These are phyloP conservation scores for Mallotus japonicus DNA, from an alignment of 441 rosid genomes.

Conservation along the genomic window DNA sequence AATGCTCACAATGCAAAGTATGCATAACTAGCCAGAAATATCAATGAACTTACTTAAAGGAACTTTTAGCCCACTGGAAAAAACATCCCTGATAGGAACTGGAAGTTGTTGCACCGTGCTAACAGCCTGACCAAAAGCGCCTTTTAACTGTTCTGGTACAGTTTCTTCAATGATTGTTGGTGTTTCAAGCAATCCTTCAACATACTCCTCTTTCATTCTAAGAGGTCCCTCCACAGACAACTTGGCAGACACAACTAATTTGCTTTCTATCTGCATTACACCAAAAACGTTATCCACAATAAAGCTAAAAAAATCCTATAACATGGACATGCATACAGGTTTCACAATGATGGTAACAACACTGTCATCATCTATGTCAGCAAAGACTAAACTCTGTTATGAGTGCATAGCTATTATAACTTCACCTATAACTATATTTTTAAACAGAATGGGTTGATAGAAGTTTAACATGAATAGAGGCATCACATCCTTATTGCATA, in stretches of 20 bases:
- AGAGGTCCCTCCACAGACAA: slow-evolving; percentile 82
- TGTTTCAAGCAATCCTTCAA: slow-evolving; percentile 72
- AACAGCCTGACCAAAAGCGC: slow-evolving; percentile 64
- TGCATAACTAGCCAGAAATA: background rate
- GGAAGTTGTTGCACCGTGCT: slow-evolving; percentile 74
- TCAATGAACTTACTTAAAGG: slow-evolving; percentile 61
- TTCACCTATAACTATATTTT: background rate
- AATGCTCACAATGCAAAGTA: background rate
- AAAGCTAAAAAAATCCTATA: background rate
- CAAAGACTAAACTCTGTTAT: background rate
- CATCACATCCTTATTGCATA: background rate
- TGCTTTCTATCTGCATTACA: slow-evolving; percentile 74
- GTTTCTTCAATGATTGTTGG: slow-evolving; percentile 74
- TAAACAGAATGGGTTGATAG: background rate
- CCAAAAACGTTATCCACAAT: background rate
- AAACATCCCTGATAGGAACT: slow-evolving; percentile 55
- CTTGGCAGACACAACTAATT: slow-evolving; percentile 51
- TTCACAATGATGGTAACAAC: background rate
- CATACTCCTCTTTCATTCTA: slow-evolving; percentile 80
- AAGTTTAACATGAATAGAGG: background rate
- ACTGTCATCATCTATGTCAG: background rate
- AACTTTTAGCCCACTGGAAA: slow-evolving; percentile 62
- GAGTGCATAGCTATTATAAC: background rate
- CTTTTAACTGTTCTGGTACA: slow-evolving; percentile 79
- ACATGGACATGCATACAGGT: slow-evolving; percentile 1